Evolutionary conservation across 139 green algal species (phyloP).

Genomic region (Coelastrella sp.): DNA sequence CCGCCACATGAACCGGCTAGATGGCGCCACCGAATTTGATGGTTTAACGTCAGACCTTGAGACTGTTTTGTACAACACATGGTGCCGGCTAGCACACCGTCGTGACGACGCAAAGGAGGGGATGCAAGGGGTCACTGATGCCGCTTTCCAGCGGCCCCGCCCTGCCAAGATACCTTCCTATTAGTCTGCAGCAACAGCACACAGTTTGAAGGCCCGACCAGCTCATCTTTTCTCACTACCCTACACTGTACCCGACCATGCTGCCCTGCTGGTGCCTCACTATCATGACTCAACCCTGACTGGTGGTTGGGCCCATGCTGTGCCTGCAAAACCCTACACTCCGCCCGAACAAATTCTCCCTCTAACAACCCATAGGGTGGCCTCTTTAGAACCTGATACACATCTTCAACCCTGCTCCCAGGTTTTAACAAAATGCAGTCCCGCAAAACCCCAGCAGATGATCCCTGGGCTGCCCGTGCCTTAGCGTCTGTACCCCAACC

Average conservation of each 20-base stretch:
- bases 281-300: too few relatives aligned
- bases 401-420: conserved; percentile 56
- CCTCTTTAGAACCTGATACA: conserved; percentile 60
- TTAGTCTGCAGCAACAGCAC: conserved; percentile 67
- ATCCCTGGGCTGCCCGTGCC: conserved; percentile 54
- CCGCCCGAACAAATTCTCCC: conserved; percentile 69
- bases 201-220: conserved; percentile 52
- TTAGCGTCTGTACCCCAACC: conserved; percentile 58
- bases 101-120: background rate
- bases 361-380: conserved; percentile 63
- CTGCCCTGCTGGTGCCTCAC: background rate
- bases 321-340: conserved; percentile 52
- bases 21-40: too few relatives aligned
- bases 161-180: conserved; percentile 53
- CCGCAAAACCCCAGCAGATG: conserved; percentile 51
- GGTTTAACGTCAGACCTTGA: too few relatives aligned
- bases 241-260: background rate
- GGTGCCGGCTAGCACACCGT: too few relatives aligned
- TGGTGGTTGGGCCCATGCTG: too few relatives aligned
- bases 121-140: background rate
- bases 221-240: conserved; percentile 64
- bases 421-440: conserved; percentile 67
- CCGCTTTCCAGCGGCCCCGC: background rate
- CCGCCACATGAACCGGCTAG: too few relatives aligned
- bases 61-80: too few relatives aligned